Evolutionary conservation across 2,329 filamentous ascomycete genomes (phyloP).

Genomic region (Aotearoamyces nothofagi): DNA sequence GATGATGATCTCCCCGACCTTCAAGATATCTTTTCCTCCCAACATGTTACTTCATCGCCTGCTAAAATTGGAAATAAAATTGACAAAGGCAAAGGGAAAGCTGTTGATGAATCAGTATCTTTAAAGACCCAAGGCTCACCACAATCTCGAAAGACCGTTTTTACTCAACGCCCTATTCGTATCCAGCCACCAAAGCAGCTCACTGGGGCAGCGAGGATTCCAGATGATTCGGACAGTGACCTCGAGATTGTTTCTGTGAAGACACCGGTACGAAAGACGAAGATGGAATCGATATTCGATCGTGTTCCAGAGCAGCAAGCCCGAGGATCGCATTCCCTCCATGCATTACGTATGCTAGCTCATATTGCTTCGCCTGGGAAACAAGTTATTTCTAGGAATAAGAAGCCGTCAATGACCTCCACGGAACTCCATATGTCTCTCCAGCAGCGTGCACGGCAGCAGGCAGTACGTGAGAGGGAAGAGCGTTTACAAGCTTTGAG

Average conservation of each 20-base stretch:
- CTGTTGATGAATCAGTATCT: constrained; percentile 18
- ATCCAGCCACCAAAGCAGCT: constrained; percentile 24
- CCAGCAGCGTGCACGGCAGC: constrained; percentile 57
- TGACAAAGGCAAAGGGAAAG: constrained; percentile 49
- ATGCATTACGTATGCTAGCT: constrained; percentile 58
- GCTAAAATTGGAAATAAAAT: constrained; percentile 10
- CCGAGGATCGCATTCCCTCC: constrained; percentile 48
- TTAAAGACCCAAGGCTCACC: constrained; percentile 2
- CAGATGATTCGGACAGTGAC: constrained; percentile 30
- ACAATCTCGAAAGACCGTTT: constrained; percentile 9
- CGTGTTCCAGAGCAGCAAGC: constrained; percentile 46
- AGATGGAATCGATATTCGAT: constrained; percentile 51
- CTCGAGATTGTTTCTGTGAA: constrained; percentile 20
- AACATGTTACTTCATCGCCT: constrained; percentile 8
- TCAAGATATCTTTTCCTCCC: too few species aligned
- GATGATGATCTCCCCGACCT: not conserved
- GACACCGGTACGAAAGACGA: constrained; percentile 25
- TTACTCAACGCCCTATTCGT: constrained; percentile 20
- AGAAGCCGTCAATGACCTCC: constrained; percentile 44
- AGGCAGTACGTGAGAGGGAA: constrained; percentile 64
- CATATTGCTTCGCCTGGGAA: constrained; percentile 51
- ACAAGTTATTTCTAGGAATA: constrained; percentile 25
- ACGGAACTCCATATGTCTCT: constrained; percentile 55
- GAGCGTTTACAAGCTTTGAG: constrained; percentile 63
- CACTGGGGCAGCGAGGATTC: constrained; percentile 19